Percentiles rank a stretch among this genome's conserved stretches.
Conservation (phyloP, 805 yeast species). For the Ogataea methanolica region DNA sequence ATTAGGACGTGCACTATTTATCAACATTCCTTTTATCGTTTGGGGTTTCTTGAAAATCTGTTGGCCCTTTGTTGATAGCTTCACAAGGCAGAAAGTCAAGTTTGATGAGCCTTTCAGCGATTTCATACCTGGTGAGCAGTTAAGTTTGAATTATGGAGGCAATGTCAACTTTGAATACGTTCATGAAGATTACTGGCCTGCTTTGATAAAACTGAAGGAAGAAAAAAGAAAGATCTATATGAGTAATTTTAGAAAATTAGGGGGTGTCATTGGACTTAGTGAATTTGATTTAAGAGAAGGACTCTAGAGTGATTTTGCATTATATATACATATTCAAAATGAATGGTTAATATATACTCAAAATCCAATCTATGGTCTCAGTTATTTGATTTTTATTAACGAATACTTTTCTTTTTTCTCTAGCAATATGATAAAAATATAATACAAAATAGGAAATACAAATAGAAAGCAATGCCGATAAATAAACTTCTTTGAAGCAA, state of each 20-base stretch:
- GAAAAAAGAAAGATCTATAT: conserved; percentile 54
- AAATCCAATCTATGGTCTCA: background rate
- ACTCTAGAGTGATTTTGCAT: background rate
- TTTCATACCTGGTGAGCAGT: conserved; percentile 76
- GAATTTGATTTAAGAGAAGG: conserved; percentile 69
- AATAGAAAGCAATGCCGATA: no score
- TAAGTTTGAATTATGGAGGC: conserved; percentile 84
- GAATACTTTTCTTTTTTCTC: background rate
- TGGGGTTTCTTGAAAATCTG: conserved; percentile 90
- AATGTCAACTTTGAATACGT: conserved; percentile 75
- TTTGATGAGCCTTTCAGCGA: conserved; percentile 84
- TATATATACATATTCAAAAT: background rate
- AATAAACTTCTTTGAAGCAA: background rate
- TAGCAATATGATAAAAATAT: no score
- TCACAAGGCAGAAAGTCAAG: conserved; percentile 88
- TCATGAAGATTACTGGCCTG: conserved; percentile 81
- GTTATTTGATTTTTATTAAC: background rate
- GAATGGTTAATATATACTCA: no score
- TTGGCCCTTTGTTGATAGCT: conserved; percentile 94
- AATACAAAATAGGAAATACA: background rate
- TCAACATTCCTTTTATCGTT: conserved; percentile 93
- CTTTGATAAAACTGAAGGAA: conserved; percentile 54
- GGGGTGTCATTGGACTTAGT: conserved; percentile 71
- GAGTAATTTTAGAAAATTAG: conserved; percentile 66
- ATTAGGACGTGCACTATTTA: conserved; percentile 83